Evolutionary conservation across 805 yeast genomes (phyloP), one percentile per base, ranked within the genome.

Genomic region (Clavispora vitiphila): DNA sequence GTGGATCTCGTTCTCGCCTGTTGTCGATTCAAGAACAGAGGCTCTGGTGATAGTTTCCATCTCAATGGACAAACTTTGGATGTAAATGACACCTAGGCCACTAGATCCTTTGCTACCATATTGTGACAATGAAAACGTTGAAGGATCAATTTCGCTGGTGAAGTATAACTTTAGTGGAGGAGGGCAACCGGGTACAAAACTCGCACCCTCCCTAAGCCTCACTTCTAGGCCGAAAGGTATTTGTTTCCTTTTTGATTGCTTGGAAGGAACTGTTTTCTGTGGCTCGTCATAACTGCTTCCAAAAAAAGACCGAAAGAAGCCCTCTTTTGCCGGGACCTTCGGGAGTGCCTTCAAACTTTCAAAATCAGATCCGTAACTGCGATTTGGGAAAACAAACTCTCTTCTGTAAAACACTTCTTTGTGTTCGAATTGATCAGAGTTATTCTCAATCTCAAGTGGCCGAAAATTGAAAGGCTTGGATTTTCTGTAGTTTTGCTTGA

Each of bases 401-500:
- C 12, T 29, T 12, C 32, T 12, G 7, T 15, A 29, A 15, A 29
- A 29, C 5, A 5, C 20, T 16, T 29, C 32, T 8, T 16, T 15
- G 14, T 29, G 16, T n/a, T n/a, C n/a, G n/a, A n/a, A n/a, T n/a
- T n/a, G n/a, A n/a, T n/a, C n/a, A n/a, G n/a, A n/a, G n/a, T n/a
- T n/a, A n/a, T n/a, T n/a, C n/a, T n/a, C n/a, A n/a, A 59, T 44
- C 53, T 65, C 79, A 27, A 72, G 55, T 0, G 86, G 86, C 23
- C 77, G 56, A 47, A 81, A 77, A 3, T 64, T 60, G 48, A 83
- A 76, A 4, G 81, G 82, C 35, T 69, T 70, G 37, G 54, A 55
- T 9, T 70, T 56, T 29, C 85, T 61, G 24, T 72, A 51, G 44
- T 78, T 80, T 21, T 67, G 38, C 41, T 72, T 71, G 42, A 77